Conservation (phyloP, 345 rosid species). For the Carallia pectinifolia region DNA sequence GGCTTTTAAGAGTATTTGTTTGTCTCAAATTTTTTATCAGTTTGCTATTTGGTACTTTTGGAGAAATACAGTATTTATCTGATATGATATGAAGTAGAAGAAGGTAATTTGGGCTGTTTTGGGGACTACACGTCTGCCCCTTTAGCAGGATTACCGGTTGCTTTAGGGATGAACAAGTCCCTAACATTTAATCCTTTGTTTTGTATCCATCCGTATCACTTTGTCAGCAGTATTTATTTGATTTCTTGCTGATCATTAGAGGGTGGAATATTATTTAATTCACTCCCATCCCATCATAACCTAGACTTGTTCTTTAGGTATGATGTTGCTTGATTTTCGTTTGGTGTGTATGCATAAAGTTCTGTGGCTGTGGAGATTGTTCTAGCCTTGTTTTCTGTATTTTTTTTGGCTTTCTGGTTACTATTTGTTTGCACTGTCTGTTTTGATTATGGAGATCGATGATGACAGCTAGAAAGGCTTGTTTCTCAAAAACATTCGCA, state of each 20-base stretch:
- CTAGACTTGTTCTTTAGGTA: neutral
- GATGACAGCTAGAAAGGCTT: slow-evolving; percentile 19
- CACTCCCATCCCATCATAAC: too few relatives aligned
- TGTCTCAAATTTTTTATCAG: neutral
- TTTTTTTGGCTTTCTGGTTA: too few relatives aligned
- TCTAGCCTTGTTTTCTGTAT: too few relatives aligned
- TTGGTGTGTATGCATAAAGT: neutral
- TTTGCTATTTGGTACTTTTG: neutral
- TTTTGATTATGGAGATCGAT: neutral
- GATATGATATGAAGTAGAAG: too few relatives aligned
- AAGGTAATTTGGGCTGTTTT: neutral
- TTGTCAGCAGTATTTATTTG: slow-evolving; percentile 17
- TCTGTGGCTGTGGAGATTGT: neutral
- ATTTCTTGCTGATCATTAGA: slow-evolving; percentile 30
- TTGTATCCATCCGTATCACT: slow-evolving; percentile 25
- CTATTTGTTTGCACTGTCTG: too few relatives aligned
- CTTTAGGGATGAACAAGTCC: slow-evolving; percentile 34
- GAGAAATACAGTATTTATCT: neutral
- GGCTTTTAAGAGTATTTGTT: too few relatives aligned
- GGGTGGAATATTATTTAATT: slow-evolving; percentile 19
- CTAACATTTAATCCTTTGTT: slow-evolving; percentile 3
- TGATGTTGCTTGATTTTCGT: neutral
- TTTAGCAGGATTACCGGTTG: slow-evolving; percentile 17
- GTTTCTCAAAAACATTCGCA: slow-evolving; percentile 85
- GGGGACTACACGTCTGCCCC: slow-evolving; percentile 30